Conservation (phyloP, 495 filamentous ascomycete species). For the Hypoxylon fuscum region DNA sequence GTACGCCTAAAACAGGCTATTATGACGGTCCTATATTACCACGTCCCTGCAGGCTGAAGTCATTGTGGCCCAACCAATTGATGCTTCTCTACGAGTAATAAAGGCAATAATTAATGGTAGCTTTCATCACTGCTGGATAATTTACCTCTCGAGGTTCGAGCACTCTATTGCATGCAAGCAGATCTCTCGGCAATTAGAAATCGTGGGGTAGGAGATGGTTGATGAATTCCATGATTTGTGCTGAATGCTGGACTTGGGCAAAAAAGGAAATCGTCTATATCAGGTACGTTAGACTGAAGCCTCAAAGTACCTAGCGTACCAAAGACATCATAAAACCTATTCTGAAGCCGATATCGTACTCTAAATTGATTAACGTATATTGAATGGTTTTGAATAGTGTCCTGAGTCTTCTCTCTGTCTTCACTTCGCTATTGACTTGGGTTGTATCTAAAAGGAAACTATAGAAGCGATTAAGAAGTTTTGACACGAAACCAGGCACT, state of each 20-base stretch:
- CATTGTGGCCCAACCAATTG: conserved; percentile 1
- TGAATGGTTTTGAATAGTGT: no score
- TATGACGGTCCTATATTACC: conserved; percentile 8
- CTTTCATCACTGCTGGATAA: neutral
- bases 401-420: no score
- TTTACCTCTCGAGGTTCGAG: conserved; percentile 16
- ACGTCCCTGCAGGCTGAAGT: conserved; percentile 16
- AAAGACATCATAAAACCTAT: neutral
- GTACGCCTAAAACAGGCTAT: conserved; percentile 25
- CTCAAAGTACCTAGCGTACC: neutral
- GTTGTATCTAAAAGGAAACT: no score
- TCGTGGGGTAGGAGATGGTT: neutral
- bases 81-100: neutral
- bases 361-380: no score
- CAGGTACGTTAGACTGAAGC: neutral
- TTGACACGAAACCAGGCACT: no score
- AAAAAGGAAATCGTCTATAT: no score
- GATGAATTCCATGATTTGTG: no score
- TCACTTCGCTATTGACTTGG: no score
- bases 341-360: no score
- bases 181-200: conserved; percentile 25
- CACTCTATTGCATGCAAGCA: conserved; percentile 5
- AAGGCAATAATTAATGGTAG: conserved; percentile 6
- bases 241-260: neutral
- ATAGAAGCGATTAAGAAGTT: no score